Base-by-base conservation (phyloP, 805 yeast genomes). In the Saturnispora galanensis region DNA sequence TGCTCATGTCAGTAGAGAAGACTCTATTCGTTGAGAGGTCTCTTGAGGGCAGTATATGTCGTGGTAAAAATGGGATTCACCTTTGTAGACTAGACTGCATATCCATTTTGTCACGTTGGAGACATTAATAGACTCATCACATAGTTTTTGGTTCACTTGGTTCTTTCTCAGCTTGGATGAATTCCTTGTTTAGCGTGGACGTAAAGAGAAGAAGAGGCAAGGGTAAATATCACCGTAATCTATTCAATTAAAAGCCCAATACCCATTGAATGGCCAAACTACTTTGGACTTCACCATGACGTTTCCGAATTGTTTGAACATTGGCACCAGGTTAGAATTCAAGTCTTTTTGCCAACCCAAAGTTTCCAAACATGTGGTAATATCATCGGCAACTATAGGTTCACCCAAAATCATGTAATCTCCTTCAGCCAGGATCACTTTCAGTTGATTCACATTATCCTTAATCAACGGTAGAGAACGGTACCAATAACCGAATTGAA, bases 261-360 rank as follows among this genome's bases (percentile, higher is more conserved):
- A 37, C 4, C 46, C 31, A 18, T 44, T 47, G 36, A 18, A 40
- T 2, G 32, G 39, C 49, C 47, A 42, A 4, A n/a, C 18, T 3
- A 29, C 2, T 31, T 18, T 34, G 3, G 33, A 9, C 1, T 12
- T 30, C 8, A 17, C 26, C 6, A 33, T 38, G 18, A 9, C 10
- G 12, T 31, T 16, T 29, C 46, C 41, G 35, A 35, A 41, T 32
- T 37, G 31, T 39, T 45, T 47, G 21, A 21, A 15, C 41, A 41
- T 49, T 29, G 47, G 44, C 10, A 46, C 10, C 4, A 38, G 2
- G 17, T n/a, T 10, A 9, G 12, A 10, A 4, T 38, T n/a, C 4
- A 3, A 10, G 17, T 21, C 41, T 3, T 10, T 5, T 3, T 38
- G 9, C 10, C 9, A 38, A 30, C 35, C 35, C 10, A 38, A 30